Evolutionary conservation across 805 yeast genomes (phyloP).

Genomic region (Phaffomyces thermotolerans): DNA sequence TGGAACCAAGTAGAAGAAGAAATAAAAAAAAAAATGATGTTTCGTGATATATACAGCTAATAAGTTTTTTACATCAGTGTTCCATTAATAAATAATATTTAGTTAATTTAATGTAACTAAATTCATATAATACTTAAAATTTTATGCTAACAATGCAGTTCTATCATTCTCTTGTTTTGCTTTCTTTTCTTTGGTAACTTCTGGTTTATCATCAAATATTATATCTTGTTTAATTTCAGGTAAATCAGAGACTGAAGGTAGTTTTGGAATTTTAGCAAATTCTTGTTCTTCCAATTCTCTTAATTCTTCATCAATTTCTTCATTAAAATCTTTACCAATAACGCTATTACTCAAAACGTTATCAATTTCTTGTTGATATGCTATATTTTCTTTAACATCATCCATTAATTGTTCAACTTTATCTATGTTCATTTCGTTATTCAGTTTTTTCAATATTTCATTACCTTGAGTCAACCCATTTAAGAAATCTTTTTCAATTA

Average conservation of each 20-base stretch:
- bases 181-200: background rate
- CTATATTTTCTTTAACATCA: constrained; percentile 72
- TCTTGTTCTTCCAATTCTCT: constrained; percentile 83
- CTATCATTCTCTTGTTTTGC: background rate
- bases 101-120: too few relatives aligned
- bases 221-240: constrained; percentile 1
- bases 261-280: constrained; percentile 26
- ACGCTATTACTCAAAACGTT: constrained; percentile 37
- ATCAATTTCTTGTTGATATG: constrained; percentile 70
- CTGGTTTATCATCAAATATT: background rate
- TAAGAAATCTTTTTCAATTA: constrained; percentile 79
- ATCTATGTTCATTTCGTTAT: constrained; percentile 69
- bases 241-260: constrained; percentile 4
- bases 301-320: constrained; percentile 91
- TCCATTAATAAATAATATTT: too few relatives aligned
- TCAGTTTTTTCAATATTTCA: constrained; percentile 63
- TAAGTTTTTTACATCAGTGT: too few relatives aligned
- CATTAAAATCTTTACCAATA: constrained; percentile 47
- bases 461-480: constrained; percentile 80
- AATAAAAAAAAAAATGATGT: too few relatives aligned
- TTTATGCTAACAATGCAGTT: constrained; percentile 4
- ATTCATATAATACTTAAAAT: too few relatives aligned
- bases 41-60: too few relatives aligned
- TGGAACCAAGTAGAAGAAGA: too few relatives aligned
- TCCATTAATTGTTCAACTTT: constrained; percentile 79